Base-by-base conservation (phyloP, 164 flowering plant genomes). In the Chimonanthus praecox region DNA sequence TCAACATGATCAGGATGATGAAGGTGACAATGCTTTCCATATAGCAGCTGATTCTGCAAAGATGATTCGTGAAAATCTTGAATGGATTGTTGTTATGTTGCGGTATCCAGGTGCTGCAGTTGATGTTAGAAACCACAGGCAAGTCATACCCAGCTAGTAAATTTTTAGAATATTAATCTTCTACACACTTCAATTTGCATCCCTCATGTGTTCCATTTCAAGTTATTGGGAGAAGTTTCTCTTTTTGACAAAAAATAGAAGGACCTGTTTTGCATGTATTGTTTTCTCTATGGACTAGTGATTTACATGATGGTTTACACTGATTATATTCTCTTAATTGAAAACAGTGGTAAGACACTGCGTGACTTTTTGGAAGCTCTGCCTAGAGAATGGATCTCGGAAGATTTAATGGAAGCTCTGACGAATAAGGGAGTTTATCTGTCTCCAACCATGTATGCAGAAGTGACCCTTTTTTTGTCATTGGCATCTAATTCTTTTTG, bases 21-120 rank as follows among this genome's bases (percentile, higher is more conserved):
- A 96, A 82, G 99, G 99, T 78, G 91, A 96, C 75, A 96, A 88
- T 84, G 98, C 99, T 75, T 93, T 94, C 83, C 99, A 96, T 81
- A 88, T 94, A 86, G 99, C 99, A 20, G 99, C 99, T 74, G 94
- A 89, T 76, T 78, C 94, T 48, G 98, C 98, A 75, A 94, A 92
- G 78, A 96, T 96, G 99, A 92, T 96, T 43, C 97, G 99, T 64
- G 99, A 94, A 85, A 96, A 94, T 82, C 90, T 96, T 78, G 85
- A 87, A n/a, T 96, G 99, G 99, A 87, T 96, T 71, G 83, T 85
- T 76, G 64, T 84, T 51, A 94, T 96, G 98, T 94, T 93, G 58
- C 79, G 78, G 71, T 85, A 85, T 77, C 93, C 97, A 15, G 84
- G 83, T 89, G 97, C 98, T 83, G 97, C 90, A 75, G 85, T 92